These are phyloP conservation scores for Fusarium acutatum DNA, from an alignment of 2,329 filamentous ascomycete genomes.

Conservation along the genomic window DNA sequence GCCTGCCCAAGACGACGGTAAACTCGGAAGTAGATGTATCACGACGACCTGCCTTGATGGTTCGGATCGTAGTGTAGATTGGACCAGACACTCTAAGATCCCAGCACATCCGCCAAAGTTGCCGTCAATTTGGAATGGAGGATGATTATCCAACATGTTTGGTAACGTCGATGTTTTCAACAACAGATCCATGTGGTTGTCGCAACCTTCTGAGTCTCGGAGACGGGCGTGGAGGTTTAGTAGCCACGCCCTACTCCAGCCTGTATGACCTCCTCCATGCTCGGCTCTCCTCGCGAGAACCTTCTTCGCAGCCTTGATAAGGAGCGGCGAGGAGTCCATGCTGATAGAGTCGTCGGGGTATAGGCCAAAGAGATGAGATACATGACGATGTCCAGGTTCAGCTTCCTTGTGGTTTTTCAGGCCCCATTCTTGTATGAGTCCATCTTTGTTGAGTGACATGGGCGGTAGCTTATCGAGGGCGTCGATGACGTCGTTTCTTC, in stretches of 20 bases:
- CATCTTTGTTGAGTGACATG: constrained; percentile 19
- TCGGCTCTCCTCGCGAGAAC: constrained; percentile 43
- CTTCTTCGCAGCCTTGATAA: constrained; percentile 41
- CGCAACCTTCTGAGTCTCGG: constrained; percentile 16
- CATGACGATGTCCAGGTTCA: constrained; percentile 60
- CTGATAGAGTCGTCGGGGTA: constrained; percentile 51
- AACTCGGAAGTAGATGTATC: constrained; percentile 29
- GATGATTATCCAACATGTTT: constrained; percentile 34
- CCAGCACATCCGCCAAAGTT: constrained; percentile 42
- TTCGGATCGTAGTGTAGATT: constrained; percentile 12
- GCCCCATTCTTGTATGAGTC: constrained; percentile 52
- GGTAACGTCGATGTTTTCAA: constrained; percentile 23
- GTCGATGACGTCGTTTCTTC: not conserved
- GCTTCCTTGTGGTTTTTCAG: constrained; percentile 48
- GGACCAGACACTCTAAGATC: constrained; percentile 34
- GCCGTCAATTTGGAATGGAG: constrained; percentile 44
- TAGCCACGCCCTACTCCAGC: constrained; percentile 61
- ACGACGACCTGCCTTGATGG: not conserved
- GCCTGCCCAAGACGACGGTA: constrained; percentile 16
- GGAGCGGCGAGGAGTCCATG: constrained; percentile 21
- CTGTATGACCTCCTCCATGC: constrained; percentile 56
- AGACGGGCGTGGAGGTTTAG: constrained; percentile 59
- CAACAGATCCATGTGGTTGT: constrained; percentile 27
- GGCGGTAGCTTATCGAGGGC: constrained; percentile 9
- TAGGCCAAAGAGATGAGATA: constrained; percentile 59